These are phyloP conservation scores for Bromus sterilis DNA, from an alignment of 176 grass and related monocot species.

Conservation along the genomic window DNA sequence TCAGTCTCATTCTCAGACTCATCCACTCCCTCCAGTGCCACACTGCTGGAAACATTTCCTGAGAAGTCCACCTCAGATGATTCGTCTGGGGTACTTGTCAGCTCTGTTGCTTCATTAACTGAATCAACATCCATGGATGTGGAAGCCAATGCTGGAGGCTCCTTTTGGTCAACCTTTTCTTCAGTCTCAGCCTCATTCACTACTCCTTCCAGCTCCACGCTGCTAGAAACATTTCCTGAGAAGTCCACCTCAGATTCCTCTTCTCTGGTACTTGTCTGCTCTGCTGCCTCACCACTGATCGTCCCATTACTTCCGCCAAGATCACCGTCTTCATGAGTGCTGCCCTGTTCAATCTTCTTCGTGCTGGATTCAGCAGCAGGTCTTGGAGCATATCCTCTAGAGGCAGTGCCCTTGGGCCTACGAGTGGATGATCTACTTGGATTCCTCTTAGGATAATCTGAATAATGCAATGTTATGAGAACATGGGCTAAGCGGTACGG, in stretches of 20 bases:
- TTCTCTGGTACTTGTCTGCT: background rate
- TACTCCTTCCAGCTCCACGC: background rate
- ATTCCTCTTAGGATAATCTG: conserved; percentile 64
- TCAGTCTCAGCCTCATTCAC: background rate
- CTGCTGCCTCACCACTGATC: background rate
- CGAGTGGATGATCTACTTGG: conserved; percentile 34
- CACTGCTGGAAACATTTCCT: background rate
- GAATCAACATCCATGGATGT: conserved; percentile 17
- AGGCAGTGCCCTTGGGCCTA: conserved; percentile 37
- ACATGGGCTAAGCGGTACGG: conserved; percentile 1
- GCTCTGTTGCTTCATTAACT: conserved; percentile 12
- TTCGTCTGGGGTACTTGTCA: background rate
- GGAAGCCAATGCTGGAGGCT: background rate
- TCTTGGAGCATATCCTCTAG: conserved; percentile 39
- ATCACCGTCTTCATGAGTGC: background rate
- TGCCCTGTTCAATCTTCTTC: conserved; percentile 36
- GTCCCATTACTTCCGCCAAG: background rate
- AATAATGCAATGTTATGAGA: conserved; percentile 19
- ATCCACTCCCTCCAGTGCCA: background rate
- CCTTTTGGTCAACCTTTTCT: conserved; percentile 1
- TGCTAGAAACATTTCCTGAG: background rate
- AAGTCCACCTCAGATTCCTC: conserved; percentile 6
- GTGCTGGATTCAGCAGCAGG: conserved; percentile 27
- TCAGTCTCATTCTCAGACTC: conserved; percentile 10
- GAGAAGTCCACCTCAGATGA: background rate